Evolutionary conservation across 2,329 filamentous ascomycete genomes (phyloP), one percentile per base, ranked within the genome.

Genomic region (Stromatinia cepivora): DNA sequence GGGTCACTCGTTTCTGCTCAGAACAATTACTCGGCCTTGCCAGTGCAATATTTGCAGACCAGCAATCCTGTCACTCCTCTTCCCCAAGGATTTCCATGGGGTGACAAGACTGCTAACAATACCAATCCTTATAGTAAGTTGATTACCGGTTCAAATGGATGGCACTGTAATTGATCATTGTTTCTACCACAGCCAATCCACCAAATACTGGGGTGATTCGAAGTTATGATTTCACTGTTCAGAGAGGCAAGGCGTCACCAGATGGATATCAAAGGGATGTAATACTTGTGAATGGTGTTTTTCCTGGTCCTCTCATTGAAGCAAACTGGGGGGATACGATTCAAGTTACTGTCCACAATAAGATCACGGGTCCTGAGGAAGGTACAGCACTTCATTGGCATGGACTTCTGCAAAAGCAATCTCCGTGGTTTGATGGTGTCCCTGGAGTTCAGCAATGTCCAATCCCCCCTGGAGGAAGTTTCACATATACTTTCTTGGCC

Each of bases 291-390:
- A 79, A 80, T 65, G 76, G 74, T 1, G 72, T 75, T 56, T 79
- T 76, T 56, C 79, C 78, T 1, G 79, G 76, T 13, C 78, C 78
- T n/a, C 50, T 74, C n/a, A 77, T 72, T 70, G 76, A 80, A 67
- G 79, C 79, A 6, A 79, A 80, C 65, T 79, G 77, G 74, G 79
- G 78, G 11, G 79, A 81, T 66, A 75, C 69, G 3, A 83, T 88
- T 64, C 81, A 91, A 67, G 86, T 92, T 52, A 88, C 88, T 42
- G 84, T 94, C 69, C 84, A 87, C 79, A 95, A 95, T 79, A 85
- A 87, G 64, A 86, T 93, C 15, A 85, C 81, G 15, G 78, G 75
- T 39, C 73, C 74, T 28, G 67, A 73, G 48, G 76, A 80, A 70
- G 75, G 77, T 11, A 81, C 72, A 74, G 78, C 79, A 73, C 77